phyloP scores from a whole-genome alignment of 1,284 basidiomycete species.

The Trichosporon ovoides region DNA sequence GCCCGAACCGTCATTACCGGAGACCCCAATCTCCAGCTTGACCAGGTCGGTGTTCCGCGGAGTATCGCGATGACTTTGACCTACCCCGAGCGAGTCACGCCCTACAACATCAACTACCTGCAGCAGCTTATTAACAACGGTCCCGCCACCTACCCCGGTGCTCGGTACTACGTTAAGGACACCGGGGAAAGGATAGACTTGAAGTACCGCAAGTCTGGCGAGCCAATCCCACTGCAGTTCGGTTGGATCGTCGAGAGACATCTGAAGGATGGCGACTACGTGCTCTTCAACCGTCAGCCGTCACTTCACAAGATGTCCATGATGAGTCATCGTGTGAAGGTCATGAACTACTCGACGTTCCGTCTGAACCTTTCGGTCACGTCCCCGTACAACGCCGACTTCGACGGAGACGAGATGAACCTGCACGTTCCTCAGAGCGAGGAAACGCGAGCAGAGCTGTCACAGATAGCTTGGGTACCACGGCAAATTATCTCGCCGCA shows the following conservation, averaged over 20 bases:
- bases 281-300: conserved; percentile 97
- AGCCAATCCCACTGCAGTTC: conserved; percentile 85
- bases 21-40: conserved; percentile 93
- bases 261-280: conserved; percentile 93
- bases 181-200: conserved; percentile 97
- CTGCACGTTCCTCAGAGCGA: conserved; percentile 99
- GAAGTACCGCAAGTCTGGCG: conserved; percentile 95
- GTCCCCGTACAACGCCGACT: conserved; percentile 75
- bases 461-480: conserved; percentile 93
- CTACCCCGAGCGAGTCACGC: conserved; percentile 95
- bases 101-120: conserved; percentile 92
- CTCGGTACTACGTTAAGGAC: conserved; percentile 94
- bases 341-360: conserved; percentile 96
- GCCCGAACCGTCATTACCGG: conserved; percentile 99
- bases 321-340: conserved; percentile 98
- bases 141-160: conserved; percentile 91
- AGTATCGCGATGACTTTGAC: conserved; percentile 98
- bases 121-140: conserved; percentile 97
- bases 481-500: conserved; percentile 93
- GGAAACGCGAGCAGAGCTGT: conserved; percentile 96
- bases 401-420: conserved; percentile 99
- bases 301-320: conserved; percentile 99
- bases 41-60: conserved; percentile 96
- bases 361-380: conserved; percentile 50
- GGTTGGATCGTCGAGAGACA: conserved; percentile 99